Base-by-base conservation (phyloP, 1,284 basidiomycete genomes). In the Cryptococcus wingfieldii region DNA sequence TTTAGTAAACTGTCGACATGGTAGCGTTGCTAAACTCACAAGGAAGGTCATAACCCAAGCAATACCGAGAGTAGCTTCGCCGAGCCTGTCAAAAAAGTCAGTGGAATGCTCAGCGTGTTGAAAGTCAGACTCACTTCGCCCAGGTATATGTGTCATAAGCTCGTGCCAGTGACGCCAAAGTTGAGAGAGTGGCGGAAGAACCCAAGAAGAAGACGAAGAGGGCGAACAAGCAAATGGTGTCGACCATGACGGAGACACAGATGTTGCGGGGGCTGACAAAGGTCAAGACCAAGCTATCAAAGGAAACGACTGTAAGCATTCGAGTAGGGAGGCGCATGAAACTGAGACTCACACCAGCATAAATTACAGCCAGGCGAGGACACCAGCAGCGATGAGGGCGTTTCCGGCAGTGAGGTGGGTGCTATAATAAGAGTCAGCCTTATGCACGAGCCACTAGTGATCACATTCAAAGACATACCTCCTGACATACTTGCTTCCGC, bases 21-120 rank as follows among this genome's bases (percentile, higher is more conserved):
- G 25, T n/a, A 23, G 23, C 23, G 23, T 23, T 23, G n/a, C n/a
- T 27, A 16, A 34, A n/a, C 18, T 56, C 63, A 69, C 67, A 6
- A 67, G 50, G 58, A 66, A 63, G 25, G 58, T 59, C 47, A 66
- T 59, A 41, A 68, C 51, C 70, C 70, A 74, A 3, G 57, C 70
- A 12, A 72, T 50, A 53, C 65, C 72, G n/a, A 72, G 34, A 5
- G 57, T 46, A 0, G 67, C 69, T 34, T 58, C 62, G 6, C 67
- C 70, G 19, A 73, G 58, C 7, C 62, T 66, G 46, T 16, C 31
- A 25, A 7, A 10, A 10, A 25, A 4, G 13, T 34, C n/a, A 37
- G 31, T 10, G 4, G 5, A 1, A 18, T 16, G 25, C 41, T 44
- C 41, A 38, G 23, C 16, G 14, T 28, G 47, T n/a, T 25, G 31